Conservation (phyloP, 257 asterid species). For the Lithospermum erythrorhizon region DNA sequence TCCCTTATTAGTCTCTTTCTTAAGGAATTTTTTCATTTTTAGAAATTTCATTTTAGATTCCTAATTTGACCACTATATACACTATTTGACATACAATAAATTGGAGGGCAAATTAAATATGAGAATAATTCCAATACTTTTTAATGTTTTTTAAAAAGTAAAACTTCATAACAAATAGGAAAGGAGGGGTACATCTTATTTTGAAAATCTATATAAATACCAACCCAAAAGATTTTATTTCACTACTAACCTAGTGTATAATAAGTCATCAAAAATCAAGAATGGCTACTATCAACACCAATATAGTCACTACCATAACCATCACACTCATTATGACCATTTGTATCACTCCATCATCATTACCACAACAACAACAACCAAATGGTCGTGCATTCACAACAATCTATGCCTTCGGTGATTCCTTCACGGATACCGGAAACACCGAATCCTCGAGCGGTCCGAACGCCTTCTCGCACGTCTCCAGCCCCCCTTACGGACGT, state of each 20-base stretch:
- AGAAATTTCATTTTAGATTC: too few species aligned
- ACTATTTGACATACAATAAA: too few species aligned
- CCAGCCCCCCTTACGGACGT: conserved; percentile 64
- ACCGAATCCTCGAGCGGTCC: conserved; percentile 68
- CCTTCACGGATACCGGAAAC: conserved; percentile 94
- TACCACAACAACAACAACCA: background rate
- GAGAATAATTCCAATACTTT: too few species aligned
- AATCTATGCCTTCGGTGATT: conserved; percentile 75
- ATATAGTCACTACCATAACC: background rate
- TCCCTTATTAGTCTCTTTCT: too few species aligned
- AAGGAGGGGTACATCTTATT: too few species aligned
- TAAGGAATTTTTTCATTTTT: too few species aligned
- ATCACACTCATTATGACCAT: background rate
- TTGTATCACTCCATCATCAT: background rate
- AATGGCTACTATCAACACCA: background rate
- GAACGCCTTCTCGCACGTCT: conserved; percentile 50
- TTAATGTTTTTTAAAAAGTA: too few species aligned
- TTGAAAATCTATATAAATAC: background rate
- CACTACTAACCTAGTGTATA: background rate
- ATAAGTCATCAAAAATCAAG: background rate
- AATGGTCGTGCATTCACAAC: conserved; percentile 33
- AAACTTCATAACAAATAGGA: too few species aligned
- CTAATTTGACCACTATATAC: too few species aligned
- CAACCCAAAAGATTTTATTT: background rate
- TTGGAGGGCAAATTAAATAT: too few species aligned